Base-by-base conservation (phyloP, 768 basidiomycete genomes). In the Brasilioporus rufonigricans region DNA sequence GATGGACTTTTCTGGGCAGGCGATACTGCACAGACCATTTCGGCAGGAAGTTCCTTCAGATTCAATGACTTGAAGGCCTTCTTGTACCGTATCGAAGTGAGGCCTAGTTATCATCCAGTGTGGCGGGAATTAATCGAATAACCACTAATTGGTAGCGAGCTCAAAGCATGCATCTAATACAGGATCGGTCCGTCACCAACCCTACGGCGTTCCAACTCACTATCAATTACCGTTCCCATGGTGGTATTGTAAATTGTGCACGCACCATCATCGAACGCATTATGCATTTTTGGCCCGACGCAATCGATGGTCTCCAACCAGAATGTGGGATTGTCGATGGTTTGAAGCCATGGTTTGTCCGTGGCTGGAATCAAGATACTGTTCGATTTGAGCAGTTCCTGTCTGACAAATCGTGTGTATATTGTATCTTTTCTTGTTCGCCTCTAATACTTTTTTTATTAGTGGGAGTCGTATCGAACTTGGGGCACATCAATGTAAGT, bases 241-340 rank as follows among this genome's bases (percentile, higher is more conserved):
- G 79, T 0, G 89, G 89, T 2, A 89, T 90, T 38, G 83, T 90
- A 18, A 75, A 84, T 41, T 87, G 84, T 59, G 88, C 88, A 0
- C 80, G 83, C 49, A 80, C 79, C 0, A 69, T 89, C 27, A 78
- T 90, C 5, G 77, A 83, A n/a, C 66, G 89, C 1, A 81, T n/a
- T n/a, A n/a, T n/a, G n/a, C n/a, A n/a, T n/a, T n/a, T n/a, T n/a
- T n/a, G n/a, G n/a, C n/a, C n/a, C 90, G 14, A 77, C 71, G 72
- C 84, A 0, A 87, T 90, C 24, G 88, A 90, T 62, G 60, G 57
- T 2, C 76, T 89, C 16, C 72, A 73, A 11, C 76, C 72, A 5
- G 89, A 90, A 65, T 67, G 71, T 38, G 86, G 83, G 0, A 65
- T 82, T 10, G 75, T 82, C 1, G 75, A 77, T 14, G 85, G 84